Evolutionary conservation across 2,329 filamentous ascomycete species (phyloP), one percentile per base, ranked within the genome.

Genomic region (Pleurostoma richardsiae): DNA sequence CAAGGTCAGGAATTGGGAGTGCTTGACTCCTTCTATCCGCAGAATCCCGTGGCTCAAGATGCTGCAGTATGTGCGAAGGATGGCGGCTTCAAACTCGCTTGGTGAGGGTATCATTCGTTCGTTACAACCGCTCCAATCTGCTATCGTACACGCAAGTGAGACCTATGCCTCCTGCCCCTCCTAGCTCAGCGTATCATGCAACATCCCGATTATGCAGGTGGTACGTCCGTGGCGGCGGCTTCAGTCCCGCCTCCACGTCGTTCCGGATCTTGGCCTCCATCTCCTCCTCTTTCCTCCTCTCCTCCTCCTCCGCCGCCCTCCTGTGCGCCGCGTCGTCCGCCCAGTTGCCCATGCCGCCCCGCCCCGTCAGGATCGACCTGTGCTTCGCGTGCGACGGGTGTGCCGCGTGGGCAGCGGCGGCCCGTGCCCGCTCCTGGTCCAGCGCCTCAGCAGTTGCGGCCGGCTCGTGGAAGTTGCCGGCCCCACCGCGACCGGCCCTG

Each of bases 341-440:
- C 66, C 73, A 82, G 59, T 82, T 82, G 3, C 79, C 80, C 1
- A 76, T 77, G n/a, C 79, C 79, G 28, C 79, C 80, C 4, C 79
- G 71, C 0, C 80, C 79, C 5, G 63, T 62, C 41, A 62, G 52
- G 7, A 56, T 60, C 8, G 45, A 50, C 30, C 43, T 46, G 5
- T 54, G 54, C 47, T 50, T 53, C 6, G 56, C 59, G 63, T 5
- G 64, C 62, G 26, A 50, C 58, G 36, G 68, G 61, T 7, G 66
- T 64, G 5, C 60, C 66, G 11, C 55, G 59, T 36, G 58, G 63
- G 54, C 59, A 62, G 51, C 58, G 59, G 19, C 19, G 19, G 19
- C 19, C 3, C 60, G 63, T 49, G 63, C 63, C 44, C 64, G 60
- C 45, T 62, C 59, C 47, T 63, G 58, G 52, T 65, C 63, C 41